Evolutionary conservation across 495 filamentous ascomycete genomes (phyloP).

Genomic region (Trypethelium eluteriae): DNA sequence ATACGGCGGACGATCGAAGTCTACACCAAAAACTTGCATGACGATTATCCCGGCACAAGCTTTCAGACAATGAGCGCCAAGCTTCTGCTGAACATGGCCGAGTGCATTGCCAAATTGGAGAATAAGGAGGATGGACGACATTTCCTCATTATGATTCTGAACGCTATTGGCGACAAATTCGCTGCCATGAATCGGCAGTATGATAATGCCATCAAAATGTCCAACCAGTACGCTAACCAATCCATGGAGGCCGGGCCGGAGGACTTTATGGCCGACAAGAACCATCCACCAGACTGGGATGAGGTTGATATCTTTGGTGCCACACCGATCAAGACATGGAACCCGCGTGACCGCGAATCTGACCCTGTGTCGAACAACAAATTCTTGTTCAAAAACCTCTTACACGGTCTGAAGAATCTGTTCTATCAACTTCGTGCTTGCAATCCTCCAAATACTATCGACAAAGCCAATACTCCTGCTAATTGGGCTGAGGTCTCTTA

Average conservation of each 20-base stretch:
- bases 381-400: constrained; percentile 95
- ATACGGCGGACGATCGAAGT: constrained; percentile 93
- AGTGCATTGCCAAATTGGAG: constrained; percentile 84
- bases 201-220: constrained; percentile 83
- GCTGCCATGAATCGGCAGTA: constrained; percentile 97
- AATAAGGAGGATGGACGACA: constrained; percentile 90
- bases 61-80: constrained; percentile 99
- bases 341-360: constrained; percentile 78
- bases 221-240: constrained; percentile 22
- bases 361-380: constrained; percentile 98
- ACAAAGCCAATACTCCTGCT: constrained; percentile 65
- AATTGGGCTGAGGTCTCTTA: constrained; percentile 96
- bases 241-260: constrained; percentile 61
- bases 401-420: constrained; percentile 93
- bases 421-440: constrained; percentile 90
- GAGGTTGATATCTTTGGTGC: constrained; percentile 96
- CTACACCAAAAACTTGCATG: constrained; percentile 92
- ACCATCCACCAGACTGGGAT: constrained; percentile 82
- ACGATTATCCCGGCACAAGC: constrained; percentile 93
- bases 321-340: constrained; percentile 91
- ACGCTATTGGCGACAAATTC: constrained; percentile 96
- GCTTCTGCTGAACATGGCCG: constrained; percentile 90
- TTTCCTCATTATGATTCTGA: constrained; percentile 93
- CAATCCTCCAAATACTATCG: constrained; percentile 61
- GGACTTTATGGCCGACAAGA: constrained; percentile 73